Evolutionary conservation across 495 filamentous ascomycete species (phyloP).

Genomic region (Neurospora cerealis): DNA sequence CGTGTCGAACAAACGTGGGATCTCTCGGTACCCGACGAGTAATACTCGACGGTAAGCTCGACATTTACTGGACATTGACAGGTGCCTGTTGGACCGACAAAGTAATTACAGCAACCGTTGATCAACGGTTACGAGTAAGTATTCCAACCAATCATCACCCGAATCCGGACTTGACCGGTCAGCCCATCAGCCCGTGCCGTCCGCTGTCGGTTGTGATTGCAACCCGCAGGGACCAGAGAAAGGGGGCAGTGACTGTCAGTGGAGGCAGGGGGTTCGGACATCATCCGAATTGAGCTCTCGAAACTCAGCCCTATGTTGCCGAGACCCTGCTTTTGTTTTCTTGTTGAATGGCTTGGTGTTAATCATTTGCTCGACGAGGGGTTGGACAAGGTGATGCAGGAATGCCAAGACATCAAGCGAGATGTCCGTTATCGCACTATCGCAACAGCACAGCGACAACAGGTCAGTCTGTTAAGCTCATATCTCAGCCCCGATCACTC

Average conservation of each 20-base stretch:
- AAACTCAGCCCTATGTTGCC: neutral
- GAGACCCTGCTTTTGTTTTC: neutral
- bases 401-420: neutral
- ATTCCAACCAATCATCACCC: neutral
- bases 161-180: neutral
- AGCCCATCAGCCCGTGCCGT: neutral
- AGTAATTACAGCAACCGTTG: no score
- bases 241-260: neutral
- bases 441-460: accelerated
- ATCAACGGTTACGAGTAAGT: neutral
- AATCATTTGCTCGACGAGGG: neutral
- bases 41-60: no score
- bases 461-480: neutral
- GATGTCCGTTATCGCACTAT: neutral
- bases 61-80: no score
- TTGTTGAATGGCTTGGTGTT: neutral
- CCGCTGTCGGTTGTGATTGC: neutral
- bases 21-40: no score
- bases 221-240: neutral
- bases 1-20: no score
- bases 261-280: neutral
- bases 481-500: neutral
- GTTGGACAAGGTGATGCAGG: neutral
- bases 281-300: neutral
- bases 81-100: no score